These are phyloP conservation scores for Mallotus nudiflorus DNA, from an alignment of 345 rosid species.

Conservation along the genomic window DNA sequence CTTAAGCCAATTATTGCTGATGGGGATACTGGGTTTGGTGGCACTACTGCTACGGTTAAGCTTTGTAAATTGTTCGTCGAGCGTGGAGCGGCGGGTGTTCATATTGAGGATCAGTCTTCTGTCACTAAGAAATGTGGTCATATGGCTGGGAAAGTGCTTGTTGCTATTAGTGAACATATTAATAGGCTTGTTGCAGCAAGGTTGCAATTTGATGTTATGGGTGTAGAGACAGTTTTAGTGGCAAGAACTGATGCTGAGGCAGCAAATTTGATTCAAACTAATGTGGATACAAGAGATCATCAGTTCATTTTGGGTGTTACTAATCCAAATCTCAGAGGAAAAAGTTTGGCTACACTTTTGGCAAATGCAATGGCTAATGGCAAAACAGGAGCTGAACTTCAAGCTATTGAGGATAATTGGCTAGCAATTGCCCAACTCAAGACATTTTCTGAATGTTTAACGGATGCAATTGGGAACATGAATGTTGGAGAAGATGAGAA, in stretches of 20 bases:
- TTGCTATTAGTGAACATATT: slow-evolving; percentile 84
- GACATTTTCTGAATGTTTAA: slow-evolving; percentile 72
- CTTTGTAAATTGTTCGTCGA: slow-evolving; percentile 94
- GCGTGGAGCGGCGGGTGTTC: slow-evolving; percentile 95
- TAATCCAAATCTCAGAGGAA: slow-evolving; percentile 68
- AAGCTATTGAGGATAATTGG: slow-evolving; percentile 86
- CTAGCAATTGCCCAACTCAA: slow-evolving; percentile 65
- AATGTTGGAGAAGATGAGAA: slow-evolving; percentile 61
- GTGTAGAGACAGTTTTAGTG: slow-evolving; percentile 86
- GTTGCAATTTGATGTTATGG: slow-evolving; percentile 96
- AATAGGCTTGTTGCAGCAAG: slow-evolving; percentile 92
- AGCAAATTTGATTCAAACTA: slow-evolving; percentile 79
- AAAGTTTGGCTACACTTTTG: slow-evolving; percentile 59
- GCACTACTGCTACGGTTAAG: slow-evolving; percentile 91
- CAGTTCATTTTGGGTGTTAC: slow-evolving; percentile 90
- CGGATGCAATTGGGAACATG: slow-evolving; percentile 57
- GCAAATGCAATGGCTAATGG: slow-evolving; percentile 77
- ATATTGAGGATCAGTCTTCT: slow-evolving; percentile 93
- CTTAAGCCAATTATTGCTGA: slow-evolving; percentile 96
- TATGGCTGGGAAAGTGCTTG: slow-evolving; percentile 97
- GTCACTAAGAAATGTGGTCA: slow-evolving; percentile 95
- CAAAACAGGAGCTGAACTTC: slow-evolving; percentile 73
- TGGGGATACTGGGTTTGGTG: slow-evolving; percentile 95
- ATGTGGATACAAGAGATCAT: slow-evolving; percentile 83
- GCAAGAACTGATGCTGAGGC: slow-evolving; percentile 92